Base-by-base conservation (phyloP, 352 stramenopile species). In the Pythium scleroteichum region DNA sequence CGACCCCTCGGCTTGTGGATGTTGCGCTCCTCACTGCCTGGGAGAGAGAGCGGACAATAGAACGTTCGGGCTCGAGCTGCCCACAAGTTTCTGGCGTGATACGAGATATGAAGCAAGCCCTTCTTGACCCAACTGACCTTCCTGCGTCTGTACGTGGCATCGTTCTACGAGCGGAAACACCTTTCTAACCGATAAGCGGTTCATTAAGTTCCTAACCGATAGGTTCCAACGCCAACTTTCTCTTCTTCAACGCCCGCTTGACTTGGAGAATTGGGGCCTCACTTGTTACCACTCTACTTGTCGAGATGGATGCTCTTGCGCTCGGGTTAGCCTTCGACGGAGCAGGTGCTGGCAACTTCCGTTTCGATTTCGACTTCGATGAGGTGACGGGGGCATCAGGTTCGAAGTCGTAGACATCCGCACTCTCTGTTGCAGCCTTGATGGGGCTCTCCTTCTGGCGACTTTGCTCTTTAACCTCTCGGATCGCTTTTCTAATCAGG, bases 181-280 rank as follows among this genome's bases (percentile, higher is more conserved):
- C 27, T 17, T 32, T 1, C 24, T 60, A 53, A 55, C 48, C 33
- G 53, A 66, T 55, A 52, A 38, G n/a, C 8, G 3, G 50, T 49
- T 40, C 46, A 32, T 61, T 39, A 50, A 54, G 60, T 67, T 67
- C 22, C 26, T 67, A 67, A 67, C 60, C 26, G 50, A 69, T 59
- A 22, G 14, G 22, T 22, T 54, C 44, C 26, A 68, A 27, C 0
- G 65, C 50, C 32, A 72, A 33, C 42, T 66, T 66, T n/a, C 66
- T 61, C 53, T 66, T 69, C 51, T 73, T 73, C 56, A 66, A 62
- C 20, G 59, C 61, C 46, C 60, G 59, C 16, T 52, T 57, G 14
- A 66, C 46, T 59, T 74, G 66, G 20, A 74, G 42, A 47, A 74
- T 71, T 10, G 66, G 66, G 10, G 23, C 32, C n/a, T 57, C 35